phyloP scores from a whole-genome alignment of 371 early-diverging fungal species.

The Cokeromyces recurvatus region DNA sequence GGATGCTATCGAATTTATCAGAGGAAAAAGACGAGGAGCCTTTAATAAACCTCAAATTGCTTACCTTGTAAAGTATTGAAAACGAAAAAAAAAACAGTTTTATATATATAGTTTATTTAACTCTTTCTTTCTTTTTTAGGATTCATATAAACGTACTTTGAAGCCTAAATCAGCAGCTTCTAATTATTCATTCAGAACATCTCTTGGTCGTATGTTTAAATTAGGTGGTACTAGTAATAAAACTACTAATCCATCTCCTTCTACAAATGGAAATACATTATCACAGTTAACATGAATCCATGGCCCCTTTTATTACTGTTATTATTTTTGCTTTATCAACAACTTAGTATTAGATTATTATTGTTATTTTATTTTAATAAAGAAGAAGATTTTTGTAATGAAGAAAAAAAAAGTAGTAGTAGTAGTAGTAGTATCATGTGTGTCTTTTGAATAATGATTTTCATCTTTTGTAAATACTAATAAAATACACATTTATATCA shows the following conservation, averaged over 20 bases:
- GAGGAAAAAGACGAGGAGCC: conserved; percentile 78
- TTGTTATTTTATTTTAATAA: too few relatives aligned
- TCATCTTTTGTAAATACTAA: too few relatives aligned
- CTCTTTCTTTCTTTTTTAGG: conserved; percentile 11
- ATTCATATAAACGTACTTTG: conserved; percentile 34
- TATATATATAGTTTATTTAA: too few relatives aligned
- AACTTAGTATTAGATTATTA: too few relatives aligned
- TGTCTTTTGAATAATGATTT: too few relatives aligned
- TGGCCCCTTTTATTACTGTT: conserved; percentile 1
- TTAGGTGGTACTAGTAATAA: conserved; percentile 19
- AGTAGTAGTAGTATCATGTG: too few relatives aligned
- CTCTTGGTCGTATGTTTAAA: conserved; percentile 38
- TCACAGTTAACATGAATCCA: conserved; percentile 22
- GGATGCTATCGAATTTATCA: conserved; percentile 76
- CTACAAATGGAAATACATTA: conserved; percentile 5
- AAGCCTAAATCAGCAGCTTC: conserved; percentile 34
- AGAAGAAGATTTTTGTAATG: too few relatives aligned
- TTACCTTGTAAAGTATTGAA: conserved; percentile 46
- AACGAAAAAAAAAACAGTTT: too few relatives aligned
- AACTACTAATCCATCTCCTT: conserved; percentile 2
- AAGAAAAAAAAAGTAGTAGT: background rate
- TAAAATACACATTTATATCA: too few relatives aligned
- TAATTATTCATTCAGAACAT: conserved; percentile 30
- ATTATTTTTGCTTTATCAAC: conserved; percentile 7
- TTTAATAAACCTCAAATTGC: conserved; percentile 81